Evolutionary conservation across 371 early-diverging fungal genomes (phyloP), one percentile per base, ranked within the genome.

Genomic region (Thermomucor indicae-seudaticae): DNA sequence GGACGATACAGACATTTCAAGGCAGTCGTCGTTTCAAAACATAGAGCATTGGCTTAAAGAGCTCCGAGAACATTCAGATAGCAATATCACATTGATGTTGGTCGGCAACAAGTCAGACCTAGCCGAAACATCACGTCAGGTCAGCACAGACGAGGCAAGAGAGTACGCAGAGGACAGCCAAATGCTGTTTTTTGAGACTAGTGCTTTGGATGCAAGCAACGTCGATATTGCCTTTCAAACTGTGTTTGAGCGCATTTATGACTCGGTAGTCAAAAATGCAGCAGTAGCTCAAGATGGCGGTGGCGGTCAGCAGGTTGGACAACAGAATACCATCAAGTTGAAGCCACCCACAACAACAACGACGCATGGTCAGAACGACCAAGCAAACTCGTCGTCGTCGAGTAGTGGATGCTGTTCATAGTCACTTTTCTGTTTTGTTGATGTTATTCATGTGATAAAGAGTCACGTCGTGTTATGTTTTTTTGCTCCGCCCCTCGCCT

Each of bases 31-130:
- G 22, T 99, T 98, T 78, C 79, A 84, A 53, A 86, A 88, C 66
- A 80, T 91, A 22, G 79, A 81, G 63, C 84, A 92, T 60, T 99
- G 99, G 99, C 80, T 99, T 29, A 82, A 90, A 46, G 98, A 99
- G 66, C 91, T 99, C 60, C 90, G 92, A 60, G 92, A 95, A 58
- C 93, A 98, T 66, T 97, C 96, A 27, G 88, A 87, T 25, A 93
- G 94, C 60, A 88, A 72, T 31, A 82, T 85, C 50, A 92, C 95
- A 72, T 91, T 98, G 75, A 83, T 98, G 60, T 66, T 99, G 43
- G 88, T 99, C 24, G 99, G 99, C 47, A 99, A 99, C 83, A 99
- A 99, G 79, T 84, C 93, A 47, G 99, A 99, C 77, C 78, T 97
- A 70, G 79, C 80, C 40, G 91, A 91, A 41, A 85, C 43, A 2